Evolutionary conservation across 1,139 yeast species (phyloP).

Genomic region (Eremothecium sinecaudum): DNA sequence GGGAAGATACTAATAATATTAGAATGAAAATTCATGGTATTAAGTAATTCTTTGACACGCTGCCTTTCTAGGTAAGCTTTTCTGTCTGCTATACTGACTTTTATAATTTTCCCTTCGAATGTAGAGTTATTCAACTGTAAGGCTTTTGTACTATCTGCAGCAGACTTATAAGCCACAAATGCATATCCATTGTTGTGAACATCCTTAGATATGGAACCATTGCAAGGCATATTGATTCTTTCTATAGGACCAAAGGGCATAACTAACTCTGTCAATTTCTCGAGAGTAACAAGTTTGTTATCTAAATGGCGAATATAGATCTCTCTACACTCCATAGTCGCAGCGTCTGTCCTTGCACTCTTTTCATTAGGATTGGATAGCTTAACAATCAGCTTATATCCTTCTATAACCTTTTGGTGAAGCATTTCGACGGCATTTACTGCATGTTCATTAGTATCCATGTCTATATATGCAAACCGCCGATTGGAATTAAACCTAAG

Average conservation of each 20-base stretch:
- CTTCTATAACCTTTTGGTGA: conserved; percentile 34
- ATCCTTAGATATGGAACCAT: conserved; percentile 14
- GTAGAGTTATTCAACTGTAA: conserved; percentile 33
- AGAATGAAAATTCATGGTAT: conserved; percentile 26
- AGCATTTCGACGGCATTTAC: conserved; percentile 37
- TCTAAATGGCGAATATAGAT: conserved; percentile 46
- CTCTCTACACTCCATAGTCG: conserved; percentile 43
- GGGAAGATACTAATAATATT: conserved; percentile 39
- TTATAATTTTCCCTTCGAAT: conserved; percentile 38
- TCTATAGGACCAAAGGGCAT: conserved; percentile 42
- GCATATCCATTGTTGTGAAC: conserved; percentile 45
- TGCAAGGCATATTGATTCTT: conserved; percentile 38
- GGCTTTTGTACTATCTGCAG: conserved; percentile 37
- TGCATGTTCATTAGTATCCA: conserved; percentile 39
- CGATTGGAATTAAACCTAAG: conserved; percentile 47
- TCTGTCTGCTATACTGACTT: conserved; percentile 37
- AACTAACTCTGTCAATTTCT: conserved; percentile 31
- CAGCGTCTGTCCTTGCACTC: conserved; percentile 35
- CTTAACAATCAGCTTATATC: conserved; percentile 41
- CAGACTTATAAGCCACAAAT: conserved; percentile 39
- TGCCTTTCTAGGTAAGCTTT: conserved; percentile 31
- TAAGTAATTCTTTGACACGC: conserved; percentile 25
- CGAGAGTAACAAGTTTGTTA: conserved; percentile 31
- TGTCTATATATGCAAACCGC: conserved; percentile 72
- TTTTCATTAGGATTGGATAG: conserved; percentile 46